Percentiles rank a stretch among this genome's conserved stretches.
These are phyloP conservation scores for Sanghuangporus baumii DNA, from an alignment of 1,284 basidiomycete species.

Conservation along the genomic window DNA sequence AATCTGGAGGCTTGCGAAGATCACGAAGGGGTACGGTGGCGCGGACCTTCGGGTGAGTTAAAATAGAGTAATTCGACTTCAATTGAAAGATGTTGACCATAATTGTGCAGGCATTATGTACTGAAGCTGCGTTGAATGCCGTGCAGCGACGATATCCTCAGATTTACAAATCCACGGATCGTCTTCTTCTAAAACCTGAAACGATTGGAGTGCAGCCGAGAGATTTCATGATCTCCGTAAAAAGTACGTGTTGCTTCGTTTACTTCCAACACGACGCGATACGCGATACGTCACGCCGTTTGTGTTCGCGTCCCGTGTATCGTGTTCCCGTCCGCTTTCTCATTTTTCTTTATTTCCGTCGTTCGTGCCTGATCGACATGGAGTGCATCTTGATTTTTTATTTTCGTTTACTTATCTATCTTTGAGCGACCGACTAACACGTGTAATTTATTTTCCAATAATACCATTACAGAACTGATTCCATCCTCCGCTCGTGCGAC, in stretches of 20 bases:
- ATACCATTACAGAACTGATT: slow-evolving; percentile 56
- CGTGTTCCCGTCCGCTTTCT: neutral
- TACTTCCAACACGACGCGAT: neutral
- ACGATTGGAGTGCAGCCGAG: slow-evolving; percentile 83
- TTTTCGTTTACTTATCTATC: neutral
- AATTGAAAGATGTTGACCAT: neutral
- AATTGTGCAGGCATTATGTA: slow-evolving; percentile 74
- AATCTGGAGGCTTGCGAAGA: slow-evolving; percentile 70
- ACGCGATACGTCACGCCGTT: slow-evolving; percentile 4
- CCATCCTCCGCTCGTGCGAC: slow-evolving; percentile 93
- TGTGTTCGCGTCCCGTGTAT: slow-evolving; percentile 2
- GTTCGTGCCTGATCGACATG: neutral
- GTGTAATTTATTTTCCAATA: slow-evolving; percentile 27
- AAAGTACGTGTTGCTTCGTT: slow-evolving; percentile 58
- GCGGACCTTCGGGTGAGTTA: slow-evolving; percentile 85
- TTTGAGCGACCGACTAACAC: neutral
- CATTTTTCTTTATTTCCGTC: neutral
- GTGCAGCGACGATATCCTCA: slow-evolving; percentile 96
- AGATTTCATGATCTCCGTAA: slow-evolving; percentile 97
- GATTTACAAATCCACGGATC: slow-evolving; percentile 90
- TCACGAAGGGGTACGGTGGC: slow-evolving; percentile 98
- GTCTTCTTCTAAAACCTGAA: slow-evolving; percentile 82
- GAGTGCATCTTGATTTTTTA: neutral
- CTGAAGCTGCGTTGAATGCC: slow-evolving; percentile 95
- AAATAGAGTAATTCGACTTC: slow-evolving; percentile 1